Percentiles rank a stretch among this genome's conserved stretches.
phyloP scores from a whole-genome alignment of 129 eudicot species.

The Ambrosia trifida region DNA sequence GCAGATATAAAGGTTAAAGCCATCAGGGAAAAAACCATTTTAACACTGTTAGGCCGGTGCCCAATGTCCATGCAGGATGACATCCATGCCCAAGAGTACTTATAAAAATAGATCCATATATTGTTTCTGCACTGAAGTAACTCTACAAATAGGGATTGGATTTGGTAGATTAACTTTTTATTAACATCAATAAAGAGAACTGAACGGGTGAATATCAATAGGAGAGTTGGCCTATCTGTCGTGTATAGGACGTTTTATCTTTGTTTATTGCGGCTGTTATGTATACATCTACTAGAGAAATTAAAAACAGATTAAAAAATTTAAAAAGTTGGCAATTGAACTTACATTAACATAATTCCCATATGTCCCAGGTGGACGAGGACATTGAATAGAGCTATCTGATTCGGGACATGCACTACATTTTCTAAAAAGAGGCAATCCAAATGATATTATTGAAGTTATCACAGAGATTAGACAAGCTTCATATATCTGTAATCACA shows the following conservation, averaged over 20 bases:
- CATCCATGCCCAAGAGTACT: too few relatives aligned
- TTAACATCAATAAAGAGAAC: not conserved
- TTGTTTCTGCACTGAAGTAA: not conserved
- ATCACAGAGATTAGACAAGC: slow-evolving; percentile 78
- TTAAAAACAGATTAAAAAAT: not conserved
- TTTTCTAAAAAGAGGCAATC: slow-evolving; percentile 89
- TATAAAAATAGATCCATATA: too few relatives aligned
- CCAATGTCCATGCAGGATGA: too few relatives aligned
- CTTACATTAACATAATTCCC: slow-evolving; percentile 98
- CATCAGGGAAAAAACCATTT: too few relatives aligned
- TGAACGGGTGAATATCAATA: not conserved
- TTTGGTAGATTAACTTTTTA: not conserved
- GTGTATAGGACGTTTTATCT: not conserved
- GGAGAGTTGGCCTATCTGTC: not conserved
- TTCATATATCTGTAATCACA: slow-evolving; percentile 69
- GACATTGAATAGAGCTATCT: slow-evolving; percentile 64
- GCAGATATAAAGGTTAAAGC: slow-evolving; percentile 32
- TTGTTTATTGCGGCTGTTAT: not conserved
- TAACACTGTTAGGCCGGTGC: too few relatives aligned
- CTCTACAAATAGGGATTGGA: not conserved
- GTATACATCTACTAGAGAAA: not conserved
- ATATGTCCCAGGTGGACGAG: slow-evolving; percentile 90
- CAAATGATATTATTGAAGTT: slow-evolving; percentile 86
- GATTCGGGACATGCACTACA: slow-evolving; percentile 91
- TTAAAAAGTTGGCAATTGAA: not conserved